Conservation (phyloP, 768 basidiomycete genomes). For the Tricholoma saponaceum region DNA sequence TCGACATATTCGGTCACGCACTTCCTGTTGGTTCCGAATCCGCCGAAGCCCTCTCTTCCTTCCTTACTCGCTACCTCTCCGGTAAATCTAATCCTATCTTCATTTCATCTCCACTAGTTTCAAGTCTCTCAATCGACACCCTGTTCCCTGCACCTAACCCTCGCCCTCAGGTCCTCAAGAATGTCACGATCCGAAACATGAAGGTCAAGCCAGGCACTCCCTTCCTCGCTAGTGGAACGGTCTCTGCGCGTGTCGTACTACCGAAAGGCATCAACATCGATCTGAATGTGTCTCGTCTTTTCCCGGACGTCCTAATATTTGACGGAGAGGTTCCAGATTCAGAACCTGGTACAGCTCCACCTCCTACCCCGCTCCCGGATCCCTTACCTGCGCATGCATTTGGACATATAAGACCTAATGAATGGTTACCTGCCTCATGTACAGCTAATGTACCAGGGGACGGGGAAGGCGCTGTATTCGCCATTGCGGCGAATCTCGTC, state of each 20-base stretch:
- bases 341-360: constrained; percentile 9
- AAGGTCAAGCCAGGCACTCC: constrained; percentile 49
- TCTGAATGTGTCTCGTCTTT: constrained; percentile 58
- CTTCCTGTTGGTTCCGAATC: constrained; percentile 43
- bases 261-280: constrained; percentile 65
- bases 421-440: constrained; percentile 55
- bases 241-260: constrained; percentile 61
- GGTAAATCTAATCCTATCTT: constrained; percentile 51
- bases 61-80: constrained; percentile 64
- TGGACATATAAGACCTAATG: constrained; percentile 65
- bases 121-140: constrained; percentile 40
- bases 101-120: constrained; percentile 53
- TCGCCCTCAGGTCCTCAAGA: constrained; percentile 59
- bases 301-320: constrained; percentile 75
- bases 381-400: constrained; percentile 74
- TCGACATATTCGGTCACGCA: constrained; percentile 52
- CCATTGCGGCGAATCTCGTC: constrained; percentile 59
- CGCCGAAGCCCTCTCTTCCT: constrained; percentile 47
- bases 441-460: constrained; percentile 36
- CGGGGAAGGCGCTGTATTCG: constrained; percentile 50
- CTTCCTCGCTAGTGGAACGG: constrained; percentile 67
- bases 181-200: constrained; percentile 78
- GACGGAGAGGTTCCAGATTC: constrained; percentile 60
- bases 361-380: constrained; percentile 51
- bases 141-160: constrained; percentile 65